Percentiles rank a stretch among this genome's conserved stretches.
Conservation (phyloP, 2,329 filamentous ascomycete species). For the Hypomyces rosellus region DNA sequence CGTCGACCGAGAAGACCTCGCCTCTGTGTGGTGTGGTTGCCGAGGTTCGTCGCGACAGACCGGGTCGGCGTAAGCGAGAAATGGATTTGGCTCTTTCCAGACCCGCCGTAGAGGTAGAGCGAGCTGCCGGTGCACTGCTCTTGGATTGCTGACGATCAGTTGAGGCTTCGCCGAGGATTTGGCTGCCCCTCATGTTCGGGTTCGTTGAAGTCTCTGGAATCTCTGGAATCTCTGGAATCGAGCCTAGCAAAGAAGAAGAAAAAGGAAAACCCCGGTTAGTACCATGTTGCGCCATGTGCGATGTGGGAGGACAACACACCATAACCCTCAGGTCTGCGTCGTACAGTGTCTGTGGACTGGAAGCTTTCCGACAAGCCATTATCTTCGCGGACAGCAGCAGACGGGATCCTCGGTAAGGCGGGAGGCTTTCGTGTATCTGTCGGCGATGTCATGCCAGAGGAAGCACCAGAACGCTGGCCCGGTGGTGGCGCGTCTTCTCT, state of each 20-base stretch:
- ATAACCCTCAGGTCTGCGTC: slow-evolving; percentile 52
- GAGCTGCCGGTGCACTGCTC: slow-evolving; percentile 28
- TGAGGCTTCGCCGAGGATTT: slow-evolving; percentile 29
- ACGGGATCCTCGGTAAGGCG: slow-evolving; percentile 26
- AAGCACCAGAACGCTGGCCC: slow-evolving; percentile 30
- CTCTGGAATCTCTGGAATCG: slow-evolving; percentile 16
- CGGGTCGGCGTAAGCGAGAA: slow-evolving; percentile 61
- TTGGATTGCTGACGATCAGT: slow-evolving; percentile 30
- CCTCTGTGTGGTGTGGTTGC: slow-evolving; percentile 75
- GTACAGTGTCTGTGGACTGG: slow-evolving; percentile 55
- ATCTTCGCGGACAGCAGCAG: slow-evolving; percentile 30
- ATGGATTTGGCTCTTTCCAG: slow-evolving; percentile 43
- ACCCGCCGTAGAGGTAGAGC: slow-evolving; percentile 32
- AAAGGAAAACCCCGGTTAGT: slow-evolving; percentile 2
- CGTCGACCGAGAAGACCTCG: slow-evolving; percentile 85
- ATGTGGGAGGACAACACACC: slow-evolving; percentile 35
- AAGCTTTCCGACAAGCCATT: slow-evolving; percentile 47
- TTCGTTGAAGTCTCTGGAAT: slow-evolving; percentile 15
- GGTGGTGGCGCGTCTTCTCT: slow-evolving; percentile 27
- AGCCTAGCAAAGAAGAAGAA: slow-evolving; percentile 14
- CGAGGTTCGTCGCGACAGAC: slow-evolving; percentile 65
- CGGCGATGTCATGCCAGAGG: slow-evolving; percentile 38
- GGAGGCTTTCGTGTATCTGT: slow-evolving; percentile 42
- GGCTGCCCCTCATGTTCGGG: slow-evolving; percentile 21
- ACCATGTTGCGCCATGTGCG: background rate